Base-by-base conservation (phyloP, 2,329 filamentous ascomycete species). In the Nigrospora sphaerica region DNA sequence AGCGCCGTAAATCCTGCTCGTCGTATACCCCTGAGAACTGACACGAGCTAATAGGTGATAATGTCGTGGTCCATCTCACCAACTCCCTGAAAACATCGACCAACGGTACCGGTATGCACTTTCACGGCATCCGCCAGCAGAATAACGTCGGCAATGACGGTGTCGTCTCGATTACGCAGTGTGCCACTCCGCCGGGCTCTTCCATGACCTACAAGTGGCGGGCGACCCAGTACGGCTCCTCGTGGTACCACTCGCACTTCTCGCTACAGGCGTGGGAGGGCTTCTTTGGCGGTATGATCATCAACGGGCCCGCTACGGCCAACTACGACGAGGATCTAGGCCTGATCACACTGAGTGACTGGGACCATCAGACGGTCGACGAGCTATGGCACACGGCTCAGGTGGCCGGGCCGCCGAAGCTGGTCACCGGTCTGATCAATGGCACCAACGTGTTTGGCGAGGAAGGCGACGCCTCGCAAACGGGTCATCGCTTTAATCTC, bases 321-420 rank as follows among this genome's bases (percentile, higher is more conserved):
- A 69, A 78, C 49, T 84, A 83, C 52, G 80, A 86, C 51, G 70
- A 76, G 43, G 83, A 86, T 54, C 66, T 83, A 0, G 82, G 82
- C 5, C 59, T 73, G 23, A 55, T 85, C 2, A 69, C 80, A 17
- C 59, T 85, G 6, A 74, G 70, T 18, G 81, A 84, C 55, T 83
- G 78, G 77, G 73, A 73, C 52, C 73, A 78, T 48, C 51, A 55
- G 16, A 70, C 66, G 1, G 63, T 65, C 2, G 70, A 71, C 44
- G 50, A 62, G 41, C 56, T 73, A 3, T 66, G 64, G 43, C 44
- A 42, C 12, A 11, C 39, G 9, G 59, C 58, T 34, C 57, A 60
- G 42, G 54, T 47, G 13, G 46, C 42, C 32, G 61, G 54, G 6
- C 64, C 68, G 6, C 67, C 66, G 0, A 54, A 51, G 0, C 54